Conservation (phyloP, 2,329 filamentous ascomycete genomes). For the Fusarium sp. region DNA sequence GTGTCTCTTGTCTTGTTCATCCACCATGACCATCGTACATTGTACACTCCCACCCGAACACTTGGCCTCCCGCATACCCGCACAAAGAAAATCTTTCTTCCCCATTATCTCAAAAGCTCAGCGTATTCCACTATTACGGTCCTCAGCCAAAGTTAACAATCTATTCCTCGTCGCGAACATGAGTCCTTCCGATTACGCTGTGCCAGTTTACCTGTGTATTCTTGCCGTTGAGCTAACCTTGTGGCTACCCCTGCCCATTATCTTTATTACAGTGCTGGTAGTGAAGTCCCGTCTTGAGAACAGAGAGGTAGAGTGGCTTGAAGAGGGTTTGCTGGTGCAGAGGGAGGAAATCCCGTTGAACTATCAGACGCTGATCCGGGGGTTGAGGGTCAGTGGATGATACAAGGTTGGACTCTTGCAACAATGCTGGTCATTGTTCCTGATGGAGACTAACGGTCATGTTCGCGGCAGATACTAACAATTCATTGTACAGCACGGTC, state of each 20-base stretch:
- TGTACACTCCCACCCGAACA: conserved; percentile 29
- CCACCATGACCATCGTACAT: conserved; percentile 31
- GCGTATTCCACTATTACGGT: background rate
- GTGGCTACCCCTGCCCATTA: conserved; percentile 33
- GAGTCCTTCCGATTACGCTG: conserved; percentile 31
- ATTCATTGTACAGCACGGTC: background rate
- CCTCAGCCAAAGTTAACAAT: background rate
- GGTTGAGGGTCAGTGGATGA: background rate
- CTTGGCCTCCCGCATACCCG: conserved; percentile 4
- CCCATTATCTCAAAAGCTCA: conserved; percentile 7
- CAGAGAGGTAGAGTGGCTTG: conserved; percentile 28
- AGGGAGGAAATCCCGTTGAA: conserved; percentile 22
- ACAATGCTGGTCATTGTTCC: background rate
- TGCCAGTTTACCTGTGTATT: conserved; percentile 35
- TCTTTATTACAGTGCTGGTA: conserved; percentile 22
- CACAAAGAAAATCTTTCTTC: conserved; percentile 13
- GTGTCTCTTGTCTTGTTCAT: conserved; percentile 40
- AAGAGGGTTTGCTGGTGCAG: conserved; percentile 17
- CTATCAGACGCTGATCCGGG: conserved; percentile 4
- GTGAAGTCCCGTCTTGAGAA: conserved; percentile 16
- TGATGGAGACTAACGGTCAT: background rate
- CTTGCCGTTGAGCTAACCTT: conserved; percentile 25
- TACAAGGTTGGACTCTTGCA: background rate
- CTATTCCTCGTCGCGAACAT: conserved; percentile 21
- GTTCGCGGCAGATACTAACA: background rate